Evolutionary conservation across 768 basidiomycete species (phyloP).

Genomic region (Baorangia bicolor): DNA sequence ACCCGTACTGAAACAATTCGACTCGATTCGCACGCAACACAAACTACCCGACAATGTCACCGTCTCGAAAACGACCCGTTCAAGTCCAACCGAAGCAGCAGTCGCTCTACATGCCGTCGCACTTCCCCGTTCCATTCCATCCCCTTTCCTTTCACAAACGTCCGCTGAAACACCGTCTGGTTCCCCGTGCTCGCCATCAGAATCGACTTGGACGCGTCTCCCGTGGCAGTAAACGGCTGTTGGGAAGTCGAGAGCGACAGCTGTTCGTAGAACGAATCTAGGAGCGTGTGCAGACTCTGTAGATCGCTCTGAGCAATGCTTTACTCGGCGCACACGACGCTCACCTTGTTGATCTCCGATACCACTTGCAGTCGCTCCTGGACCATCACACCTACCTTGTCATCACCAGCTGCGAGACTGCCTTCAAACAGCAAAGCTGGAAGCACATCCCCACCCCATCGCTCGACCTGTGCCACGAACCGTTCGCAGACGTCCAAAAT

Average conservation of each 20-base stretch:
- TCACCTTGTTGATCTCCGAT: constrained; percentile 75
- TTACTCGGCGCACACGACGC: not conserved
- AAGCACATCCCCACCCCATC: constrained; percentile 90
- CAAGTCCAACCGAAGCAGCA: constrained; percentile 82
- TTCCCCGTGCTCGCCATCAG: constrained; percentile 57
- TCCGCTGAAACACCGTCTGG: constrained; percentile 44
- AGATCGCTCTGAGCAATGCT: not conserved
- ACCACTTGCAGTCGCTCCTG: constrained; percentile 66
- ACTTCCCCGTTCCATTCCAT: constrained; percentile 65
- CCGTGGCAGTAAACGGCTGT: constrained; percentile 60
- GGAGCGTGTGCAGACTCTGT: constrained; percentile 63
- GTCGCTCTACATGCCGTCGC: constrained; percentile 76
- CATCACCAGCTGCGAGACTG: constrained; percentile 54
- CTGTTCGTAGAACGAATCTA: constrained; percentile 80
- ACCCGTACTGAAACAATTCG: constrained; percentile 6
- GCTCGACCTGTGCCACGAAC: constrained; percentile 84
- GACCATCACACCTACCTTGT: constrained; percentile 69
- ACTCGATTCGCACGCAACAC: not conserved
- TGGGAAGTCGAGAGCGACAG: constrained; percentile 75
- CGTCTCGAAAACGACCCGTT: constrained; percentile 71
- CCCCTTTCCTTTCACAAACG: constrained; percentile 51
- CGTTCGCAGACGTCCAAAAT: constrained; percentile 83
- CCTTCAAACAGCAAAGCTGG: constrained; percentile 84
- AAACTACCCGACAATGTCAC: not conserved
- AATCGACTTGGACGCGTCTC: constrained; percentile 72